These are phyloP conservation scores for Physcomitrium patens DNA, from an alignment of 225 moss, liverwort and hornwort species.

Conservation along the genomic window DNA sequence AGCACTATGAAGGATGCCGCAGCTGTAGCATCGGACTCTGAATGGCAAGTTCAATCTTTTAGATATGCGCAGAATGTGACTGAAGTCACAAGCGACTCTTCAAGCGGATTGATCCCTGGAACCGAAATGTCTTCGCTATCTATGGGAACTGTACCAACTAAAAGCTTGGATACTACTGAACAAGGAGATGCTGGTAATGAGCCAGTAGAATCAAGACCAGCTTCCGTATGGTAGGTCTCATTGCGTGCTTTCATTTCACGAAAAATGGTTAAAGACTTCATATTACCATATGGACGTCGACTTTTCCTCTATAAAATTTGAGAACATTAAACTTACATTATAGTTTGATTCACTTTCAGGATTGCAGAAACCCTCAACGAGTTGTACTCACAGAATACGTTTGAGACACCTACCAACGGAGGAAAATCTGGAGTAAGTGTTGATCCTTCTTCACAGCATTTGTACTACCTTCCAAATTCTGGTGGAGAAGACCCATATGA, in stretches of 20 bases:
- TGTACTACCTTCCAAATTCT: constrained; percentile 35
- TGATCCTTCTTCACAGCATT: constrained; percentile 41
- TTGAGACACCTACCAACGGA: constrained; percentile 43
- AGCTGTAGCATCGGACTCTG: constrained; percentile 13
- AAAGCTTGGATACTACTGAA: constrained; percentile 27
- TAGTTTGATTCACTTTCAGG: constrained; percentile 54
- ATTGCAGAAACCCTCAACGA: constrained; percentile 91
- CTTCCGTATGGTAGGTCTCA: constrained; percentile 60
- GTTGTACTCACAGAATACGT: constrained; percentile 78
- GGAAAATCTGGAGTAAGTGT: constrained; percentile 36
- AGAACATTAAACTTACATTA: constrained; percentile 27
- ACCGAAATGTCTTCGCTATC: constrained; percentile 46
- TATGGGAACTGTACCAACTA: constrained; percentile 13
- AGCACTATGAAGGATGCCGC: constrained; percentile 10
- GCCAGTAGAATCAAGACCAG: constrained; percentile 61
- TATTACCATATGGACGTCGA: constrained; percentile 19
- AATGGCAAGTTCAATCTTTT: constrained; percentile 38
- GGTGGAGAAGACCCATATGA: constrained; percentile 26
- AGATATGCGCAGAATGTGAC: constrained; percentile 27
- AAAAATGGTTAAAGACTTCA: constrained; percentile 3
- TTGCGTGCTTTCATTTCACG: constrained; percentile 23
- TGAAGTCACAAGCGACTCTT: constrained; percentile 33
- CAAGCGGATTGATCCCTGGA: constrained; percentile 32
- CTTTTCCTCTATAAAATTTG: constrained; percentile 11
- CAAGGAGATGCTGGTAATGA: constrained; percentile 32